Percentiles rank a stretch among this genome's conserved stretches.
These are phyloP conservation scores for Fraxinus latifolia DNA, from an alignment of 305 asterid species.

Conservation along the genomic window DNA sequence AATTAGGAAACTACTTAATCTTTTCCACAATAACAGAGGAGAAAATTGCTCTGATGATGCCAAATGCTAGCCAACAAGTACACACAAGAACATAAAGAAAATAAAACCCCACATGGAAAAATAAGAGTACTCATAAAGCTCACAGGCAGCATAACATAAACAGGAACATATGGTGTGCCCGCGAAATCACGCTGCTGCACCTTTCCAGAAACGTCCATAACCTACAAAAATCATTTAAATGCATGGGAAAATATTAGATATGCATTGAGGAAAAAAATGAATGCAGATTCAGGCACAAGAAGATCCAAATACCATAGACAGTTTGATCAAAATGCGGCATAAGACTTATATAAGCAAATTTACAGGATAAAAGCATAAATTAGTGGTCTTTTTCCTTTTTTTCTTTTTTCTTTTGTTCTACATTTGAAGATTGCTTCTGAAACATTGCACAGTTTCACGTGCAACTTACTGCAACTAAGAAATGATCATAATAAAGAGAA, in stretches of 20 bases:
- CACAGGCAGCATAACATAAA: constrained; percentile 86
- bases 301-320: constrained; percentile 23
- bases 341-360: background rate
- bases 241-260: background rate
- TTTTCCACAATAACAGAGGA: constrained; percentile 2
- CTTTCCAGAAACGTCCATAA: constrained; percentile 56
- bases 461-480: constrained; percentile 10
- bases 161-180: constrained; percentile 75
- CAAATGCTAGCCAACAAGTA: constrained; percentile 7
- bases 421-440: background rate
- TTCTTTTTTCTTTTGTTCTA: background rate
- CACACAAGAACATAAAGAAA: constrained; percentile 10
- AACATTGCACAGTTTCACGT: background rate
- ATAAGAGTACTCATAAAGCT: constrained; percentile 32
- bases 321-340: background rate
- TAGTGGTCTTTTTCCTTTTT: background rate
- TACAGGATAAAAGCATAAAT: background rate
- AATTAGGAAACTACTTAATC: constrained; percentile 15
- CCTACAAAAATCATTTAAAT: constrained; percentile 42
- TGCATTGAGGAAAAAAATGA: background rate
- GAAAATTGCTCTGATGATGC: constrained; percentile 9
- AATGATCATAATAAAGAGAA: constrained; percentile 24
- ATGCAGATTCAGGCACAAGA: constrained; percentile 6
- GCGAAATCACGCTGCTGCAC: constrained; percentile 69
- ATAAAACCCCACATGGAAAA: background rate